These are phyloP conservation scores for Coniochaeta ligniaria DNA, from an alignment of 2,329 filamentous ascomycete species.

Conservation along the genomic window DNA sequence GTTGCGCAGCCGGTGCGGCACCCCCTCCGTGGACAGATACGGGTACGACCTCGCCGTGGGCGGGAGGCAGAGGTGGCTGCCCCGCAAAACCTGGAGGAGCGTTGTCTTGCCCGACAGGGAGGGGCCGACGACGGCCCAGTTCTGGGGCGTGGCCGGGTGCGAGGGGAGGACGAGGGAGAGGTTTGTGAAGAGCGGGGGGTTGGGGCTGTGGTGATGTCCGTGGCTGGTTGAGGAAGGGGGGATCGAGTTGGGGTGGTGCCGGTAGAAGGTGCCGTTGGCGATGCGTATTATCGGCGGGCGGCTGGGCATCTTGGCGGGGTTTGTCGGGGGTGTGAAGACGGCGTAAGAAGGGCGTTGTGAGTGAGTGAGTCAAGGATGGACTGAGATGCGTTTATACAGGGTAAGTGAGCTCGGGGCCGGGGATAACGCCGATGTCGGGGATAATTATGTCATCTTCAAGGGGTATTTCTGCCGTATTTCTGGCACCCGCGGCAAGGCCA, in stretches of 20 bases:
- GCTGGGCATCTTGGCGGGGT: slow-evolving; percentile 28
- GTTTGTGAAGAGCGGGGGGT: slow-evolving; percentile 66
- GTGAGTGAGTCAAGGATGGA: not conserved
- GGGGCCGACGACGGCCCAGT: slow-evolving; percentile 81
- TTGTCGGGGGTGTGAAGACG: not conserved
- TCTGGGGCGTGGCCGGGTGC: slow-evolving; percentile 38
- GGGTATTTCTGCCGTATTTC: too few species aligned
- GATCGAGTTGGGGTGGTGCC: slow-evolving; percentile 52
- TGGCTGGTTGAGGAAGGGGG: slow-evolving; percentile 26
- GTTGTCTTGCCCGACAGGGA: slow-evolving; percentile 75
- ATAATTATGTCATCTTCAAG: slow-evolving; percentile 7
- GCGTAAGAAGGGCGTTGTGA: too few species aligned
- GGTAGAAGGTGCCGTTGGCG: slow-evolving; percentile 75
- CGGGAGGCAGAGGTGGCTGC: slow-evolving; percentile 68
- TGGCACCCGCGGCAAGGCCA: too few species aligned
- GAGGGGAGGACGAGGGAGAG: slow-evolving; percentile 66
- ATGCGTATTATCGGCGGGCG: slow-evolving; percentile 62
- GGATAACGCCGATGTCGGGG: slow-evolving; percentile 2
- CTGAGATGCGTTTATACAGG: not conserved
- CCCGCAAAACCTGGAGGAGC: slow-evolving; percentile 71
- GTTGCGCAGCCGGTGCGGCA: slow-evolving; percentile 47
- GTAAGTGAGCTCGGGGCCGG: not conserved
- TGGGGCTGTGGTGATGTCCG: slow-evolving; percentile 29
- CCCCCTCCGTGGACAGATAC: slow-evolving; percentile 58
- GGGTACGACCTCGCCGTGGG: slow-evolving; percentile 72